Conservation (phyloP, 2,329 filamentous ascomycete species). For the Colletotrichum musae region DNA sequence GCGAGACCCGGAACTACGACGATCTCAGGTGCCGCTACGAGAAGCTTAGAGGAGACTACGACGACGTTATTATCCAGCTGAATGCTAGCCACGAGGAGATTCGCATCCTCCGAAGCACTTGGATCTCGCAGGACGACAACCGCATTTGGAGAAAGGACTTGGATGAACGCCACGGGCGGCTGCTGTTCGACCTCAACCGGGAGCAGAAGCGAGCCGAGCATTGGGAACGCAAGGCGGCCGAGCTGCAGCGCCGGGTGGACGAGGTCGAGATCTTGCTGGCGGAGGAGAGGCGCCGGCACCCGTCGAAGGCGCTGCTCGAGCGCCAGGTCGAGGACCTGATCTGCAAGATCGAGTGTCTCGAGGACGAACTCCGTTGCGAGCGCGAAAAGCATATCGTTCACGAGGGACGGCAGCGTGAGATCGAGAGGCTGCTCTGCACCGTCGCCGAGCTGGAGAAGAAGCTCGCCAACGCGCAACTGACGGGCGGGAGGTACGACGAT, state of each 20-base stretch:
- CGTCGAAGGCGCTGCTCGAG: conserved; percentile 20
- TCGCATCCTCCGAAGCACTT: conserved; percentile 24
- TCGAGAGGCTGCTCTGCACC: conserved; percentile 28
- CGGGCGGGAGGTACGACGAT: conserved; percentile 10
- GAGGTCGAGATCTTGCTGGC: conserved; percentile 30
- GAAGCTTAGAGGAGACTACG: conserved; percentile 31
- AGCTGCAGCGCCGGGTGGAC: conserved; percentile 25
- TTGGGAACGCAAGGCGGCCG: conserved; percentile 85
- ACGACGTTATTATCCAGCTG: conserved; percentile 12
- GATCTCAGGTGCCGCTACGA: conserved; percentile 31
- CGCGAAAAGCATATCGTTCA: conserved; percentile 24
- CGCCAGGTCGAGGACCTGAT: conserved; percentile 33
- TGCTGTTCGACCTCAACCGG: conserved; percentile 84
- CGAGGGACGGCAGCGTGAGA: conserved; percentile 21
- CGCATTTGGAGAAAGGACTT: conserved; percentile 32
- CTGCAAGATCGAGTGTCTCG: conserved; percentile 34
- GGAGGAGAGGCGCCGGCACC: conserved; percentile 29
- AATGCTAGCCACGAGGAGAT: conserved; percentile 30
- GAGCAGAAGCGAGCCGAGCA: conserved; percentile 96
- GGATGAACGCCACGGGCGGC: conserved; percentile 29
- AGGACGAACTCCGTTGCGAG: conserved; percentile 33
- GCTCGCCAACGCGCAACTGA: conserved; percentile 30
- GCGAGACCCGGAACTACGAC: conserved; percentile 12
- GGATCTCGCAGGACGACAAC: conserved; percentile 27
- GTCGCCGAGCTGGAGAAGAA: conserved; percentile 31